Base-by-base conservation (phyloP, 495 filamentous ascomycete species). In the Parathielavia hyrcaniae region DNA sequence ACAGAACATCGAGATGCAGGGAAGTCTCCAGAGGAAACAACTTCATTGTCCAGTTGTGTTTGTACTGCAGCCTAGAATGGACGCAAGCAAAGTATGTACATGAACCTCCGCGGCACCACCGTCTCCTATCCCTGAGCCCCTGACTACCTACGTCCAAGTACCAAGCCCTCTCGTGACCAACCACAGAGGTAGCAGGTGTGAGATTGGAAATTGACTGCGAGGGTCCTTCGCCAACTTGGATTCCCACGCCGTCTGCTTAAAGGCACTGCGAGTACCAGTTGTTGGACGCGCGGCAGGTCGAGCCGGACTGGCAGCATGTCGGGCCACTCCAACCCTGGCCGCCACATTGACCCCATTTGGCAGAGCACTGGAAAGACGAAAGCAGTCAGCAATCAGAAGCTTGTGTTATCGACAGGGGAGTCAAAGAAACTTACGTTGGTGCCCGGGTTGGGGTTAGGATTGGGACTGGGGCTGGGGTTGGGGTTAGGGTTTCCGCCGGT, bases 261-360 rank as follows among this genome's bases (percentile, higher is more conserved):
- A 72, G 23, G 61, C 73, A 75, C 65, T 81, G 79, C 9, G 73
- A 79, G 55, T 82, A 81, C 56, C 68, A 81, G 5, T 73, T 64
- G 60, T 79, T 81, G 36, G 62, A 52, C 19, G 58, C 64, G 57
- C 67, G 61, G 69, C 79, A 83, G 22, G 69, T 68, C 7, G 76
- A 71, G 23, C 73, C 69, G 5, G 72, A 49, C 8, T 59, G 64
- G 55, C 80, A 83, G 34, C 67, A 73, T 1, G 73, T 78, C 2
- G 75, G 49, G 16, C 79, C 80, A 9, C 62, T 65, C 73, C 77
- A 81, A 26, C 69, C 64, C 38, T 35, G 61, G 13, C 80, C 80
- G 35, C 80, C 79, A 44, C 80, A 83, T 51, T 83, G 80, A 1
- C 70, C 78, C 55, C 65, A 76, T 20, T 60, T 65, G 16, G 67